These are phyloP conservation scores for Aspergillus bridgeri DNA, from an alignment of 495 filamentous ascomycete species.

Conservation along the genomic window DNA sequence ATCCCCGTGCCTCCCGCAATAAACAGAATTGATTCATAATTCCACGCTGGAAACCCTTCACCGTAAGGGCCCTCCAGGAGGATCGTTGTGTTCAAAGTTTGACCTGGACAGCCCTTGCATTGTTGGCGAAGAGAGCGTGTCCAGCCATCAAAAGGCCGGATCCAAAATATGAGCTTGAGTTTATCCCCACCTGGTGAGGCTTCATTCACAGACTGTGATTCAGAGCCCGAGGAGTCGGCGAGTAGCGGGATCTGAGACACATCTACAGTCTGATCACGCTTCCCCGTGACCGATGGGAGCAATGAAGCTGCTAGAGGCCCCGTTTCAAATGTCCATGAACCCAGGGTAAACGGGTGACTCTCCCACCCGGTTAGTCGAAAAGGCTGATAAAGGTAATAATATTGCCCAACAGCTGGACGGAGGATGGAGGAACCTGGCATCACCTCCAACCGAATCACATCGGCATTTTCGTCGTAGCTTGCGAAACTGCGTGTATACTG, in stretches of 20 bases:
- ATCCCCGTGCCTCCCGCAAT: constrained; percentile 61
- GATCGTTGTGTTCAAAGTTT: constrained; percentile 22
- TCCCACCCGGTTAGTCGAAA: constrained; percentile 51
- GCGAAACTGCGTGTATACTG: constrained; percentile 31
- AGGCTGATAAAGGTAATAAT: constrained; percentile 56
- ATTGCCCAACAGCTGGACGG: constrained; percentile 44
- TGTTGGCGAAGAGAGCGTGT: constrained; percentile 42
- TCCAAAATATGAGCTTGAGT: constrained; percentile 38
- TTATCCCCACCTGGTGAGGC: not conserved
- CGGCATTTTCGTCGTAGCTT: constrained; percentile 44
- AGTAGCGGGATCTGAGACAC: constrained; percentile 34
- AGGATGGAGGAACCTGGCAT: constrained; percentile 30
- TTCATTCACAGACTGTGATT: not conserved
- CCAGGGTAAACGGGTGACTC: constrained; percentile 59
- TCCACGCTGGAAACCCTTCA: constrained; percentile 41
- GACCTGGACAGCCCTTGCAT: constrained; percentile 25
- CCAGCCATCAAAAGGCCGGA: constrained; percentile 49
- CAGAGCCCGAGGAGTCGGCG: constrained; percentile 13
- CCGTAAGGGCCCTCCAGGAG: constrained; percentile 62
- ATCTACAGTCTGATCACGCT: constrained; percentile 13
- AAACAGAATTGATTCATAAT: constrained; percentile 51
- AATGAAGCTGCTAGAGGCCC: not conserved
- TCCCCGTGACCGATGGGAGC: not conserved
- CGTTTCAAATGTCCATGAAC: constrained; percentile 35
- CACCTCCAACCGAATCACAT: constrained; percentile 50